Evolutionary conservation across 495 filamentous ascomycete genomes (phyloP), one percentile per base, ranked within the genome.

Genomic region (Penicillium macrosclerotiorum): DNA sequence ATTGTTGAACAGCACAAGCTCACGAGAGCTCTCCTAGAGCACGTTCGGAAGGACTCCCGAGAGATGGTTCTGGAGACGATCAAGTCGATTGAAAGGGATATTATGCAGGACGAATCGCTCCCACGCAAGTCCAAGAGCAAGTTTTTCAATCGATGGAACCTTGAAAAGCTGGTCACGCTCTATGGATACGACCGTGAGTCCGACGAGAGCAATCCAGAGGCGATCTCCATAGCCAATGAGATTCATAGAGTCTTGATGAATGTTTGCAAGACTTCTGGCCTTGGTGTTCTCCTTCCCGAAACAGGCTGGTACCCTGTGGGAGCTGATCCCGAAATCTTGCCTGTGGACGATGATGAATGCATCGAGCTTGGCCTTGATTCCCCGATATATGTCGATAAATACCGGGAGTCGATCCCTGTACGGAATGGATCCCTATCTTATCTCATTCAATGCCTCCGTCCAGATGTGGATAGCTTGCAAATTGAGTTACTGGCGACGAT

Each of bases 401-500:
- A 80, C 55, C 73, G 71, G 23, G 74, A 76, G 14, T 73, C 78
- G 3, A 72, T 88, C n/a, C 81, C 85, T 8, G 79, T 95, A 1
- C 77, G 83, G 19, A 96, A 95, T 48, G 78, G 71, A 12, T 82
- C 78, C 1, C 63, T 98, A 14, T 82, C 85, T 3, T 78, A 83
- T 19, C 88, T 97, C 47, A 74, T 87, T 6, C 83, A 84, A 51
- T 79, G 71, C n/a, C 76, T 99, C 27, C 84, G 88, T 17, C 91
- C 94, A 4, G 89, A 93, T 72, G 80, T 86, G 31, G 89, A 82
- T 64, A 77, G 73, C 44, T 76, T 87, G 25, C 90, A 99, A 62
- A 84, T 83, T 47, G 85, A 96, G 52, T 71, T 99, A 4, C 63
- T 95, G 1, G 68, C 90, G 2, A 73, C 79, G 5, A 89, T 95